phyloP scores from a whole-genome alignment of 345 rosid species.

The Eucalyptus rudis region DNA sequence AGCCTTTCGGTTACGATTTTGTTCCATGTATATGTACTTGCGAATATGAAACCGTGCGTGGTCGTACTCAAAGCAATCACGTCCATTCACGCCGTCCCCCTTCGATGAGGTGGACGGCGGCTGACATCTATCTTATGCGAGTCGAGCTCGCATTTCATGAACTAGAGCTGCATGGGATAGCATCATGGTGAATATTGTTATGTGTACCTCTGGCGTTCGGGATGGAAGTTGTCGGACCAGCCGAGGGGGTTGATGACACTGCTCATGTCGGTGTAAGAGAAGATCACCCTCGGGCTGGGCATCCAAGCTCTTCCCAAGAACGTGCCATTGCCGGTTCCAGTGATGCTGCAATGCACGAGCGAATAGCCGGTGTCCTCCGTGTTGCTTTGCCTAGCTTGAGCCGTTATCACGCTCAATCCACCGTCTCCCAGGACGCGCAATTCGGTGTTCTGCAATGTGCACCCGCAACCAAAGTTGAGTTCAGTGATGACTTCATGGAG shows the following conservation, averaged over 20 bases:
- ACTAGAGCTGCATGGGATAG: no score
- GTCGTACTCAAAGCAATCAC: neutral
- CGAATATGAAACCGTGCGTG: neutral
- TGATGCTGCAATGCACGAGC: slow-evolving; percentile 41
- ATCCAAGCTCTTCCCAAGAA: slow-evolving; percentile 63
- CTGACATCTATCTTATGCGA: neutral
- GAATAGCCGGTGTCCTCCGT: slow-evolving; percentile 34
- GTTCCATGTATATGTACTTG: neutral
- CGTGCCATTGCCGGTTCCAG: slow-evolving; percentile 22
- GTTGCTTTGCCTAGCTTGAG: slow-evolving; percentile 29
- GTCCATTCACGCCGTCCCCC: neutral
- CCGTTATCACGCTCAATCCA: slow-evolving; percentile 34
- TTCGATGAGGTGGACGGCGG: neutral
- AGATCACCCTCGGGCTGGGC: slow-evolving; percentile 28
- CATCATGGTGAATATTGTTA: neutral
- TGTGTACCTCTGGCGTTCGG: slow-evolving; percentile 15
- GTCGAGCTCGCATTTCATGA: neutral
- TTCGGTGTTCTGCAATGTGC: slow-evolving; percentile 9
- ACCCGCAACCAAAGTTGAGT: neutral
- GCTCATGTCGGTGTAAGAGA: slow-evolving; percentile 33
- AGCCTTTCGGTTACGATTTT: neutral
- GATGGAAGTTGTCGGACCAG: slow-evolving; percentile 26
- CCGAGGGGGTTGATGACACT: slow-evolving; percentile 20
- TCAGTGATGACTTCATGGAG: neutral
- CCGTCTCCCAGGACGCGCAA: slow-evolving; percentile 16